phyloP scores from a whole-genome alignment of 192 early-diverging fungal species.

The Entomortierella parvispora region DNA sequence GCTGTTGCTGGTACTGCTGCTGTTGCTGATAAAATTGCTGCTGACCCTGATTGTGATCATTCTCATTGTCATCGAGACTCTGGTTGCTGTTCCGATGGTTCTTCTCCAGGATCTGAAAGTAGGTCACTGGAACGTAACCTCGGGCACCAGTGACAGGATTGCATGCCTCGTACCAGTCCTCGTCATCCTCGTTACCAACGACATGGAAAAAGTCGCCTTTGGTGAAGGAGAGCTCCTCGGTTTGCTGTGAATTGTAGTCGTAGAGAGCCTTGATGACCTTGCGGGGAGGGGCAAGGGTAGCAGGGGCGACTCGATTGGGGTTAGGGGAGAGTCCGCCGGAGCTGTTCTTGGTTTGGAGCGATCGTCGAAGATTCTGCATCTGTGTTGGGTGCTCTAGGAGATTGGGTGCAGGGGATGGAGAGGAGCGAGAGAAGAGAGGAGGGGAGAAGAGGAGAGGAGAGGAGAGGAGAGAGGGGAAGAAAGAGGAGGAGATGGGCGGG shows the following conservation, averaged over 20 bases:
- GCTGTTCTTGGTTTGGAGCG: slow-evolving; percentile 40
- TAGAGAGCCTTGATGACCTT: slow-evolving; percentile 79
- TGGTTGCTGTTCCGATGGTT: slow-evolving; percentile 54
- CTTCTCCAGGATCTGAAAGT: slow-evolving; percentile 79
- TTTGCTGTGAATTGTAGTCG: slow-evolving; percentile 69
- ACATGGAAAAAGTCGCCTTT: slow-evolving; percentile 85
- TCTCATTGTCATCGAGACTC: slow-evolving; percentile 40
- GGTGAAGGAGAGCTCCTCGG: slow-evolving; percentile 74
- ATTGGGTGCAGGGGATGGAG: background rate
- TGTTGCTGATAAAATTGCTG: slow-evolving; percentile 21
- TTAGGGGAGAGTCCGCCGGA: slow-evolving; percentile 35
- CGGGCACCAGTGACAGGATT: slow-evolving; percentile 77
- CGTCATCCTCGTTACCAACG: slow-evolving; percentile 74
- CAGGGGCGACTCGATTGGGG: slow-evolving; percentile 14
- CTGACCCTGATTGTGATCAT: slow-evolving; percentile 10
- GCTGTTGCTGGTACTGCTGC: slow-evolving; percentile 18
- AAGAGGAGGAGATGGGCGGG: too few species aligned
- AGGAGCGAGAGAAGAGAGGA: background rate
- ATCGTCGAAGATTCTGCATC: slow-evolving; percentile 49
- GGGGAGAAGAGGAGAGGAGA: background rate
- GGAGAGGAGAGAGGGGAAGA: background rate
- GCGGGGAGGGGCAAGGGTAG: slow-evolving; percentile 63
- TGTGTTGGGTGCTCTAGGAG: background rate
- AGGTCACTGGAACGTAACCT: slow-evolving; percentile 75
- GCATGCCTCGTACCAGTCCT: slow-evolving; percentile 77